Evolutionary conservation across 805 yeast species (phyloP).

Genomic region (Starmerella bombi): DNA sequence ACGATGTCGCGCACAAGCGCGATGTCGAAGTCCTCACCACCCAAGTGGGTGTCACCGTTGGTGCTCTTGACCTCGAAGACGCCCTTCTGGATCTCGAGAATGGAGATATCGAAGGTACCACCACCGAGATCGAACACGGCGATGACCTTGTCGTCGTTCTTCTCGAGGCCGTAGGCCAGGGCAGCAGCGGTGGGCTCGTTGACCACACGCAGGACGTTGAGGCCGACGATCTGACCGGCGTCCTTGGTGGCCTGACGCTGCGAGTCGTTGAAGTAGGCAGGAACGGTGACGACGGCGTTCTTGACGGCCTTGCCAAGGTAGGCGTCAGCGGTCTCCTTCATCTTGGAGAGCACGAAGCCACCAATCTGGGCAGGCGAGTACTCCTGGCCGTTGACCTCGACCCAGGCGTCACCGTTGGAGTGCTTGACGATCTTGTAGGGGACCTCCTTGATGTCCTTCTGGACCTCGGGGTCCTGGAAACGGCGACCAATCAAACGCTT

Average conservation of each 20-base stretch:
- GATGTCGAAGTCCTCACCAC: constrained; percentile 89
- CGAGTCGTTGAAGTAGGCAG: constrained; percentile 82
- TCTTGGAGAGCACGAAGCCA: constrained; percentile 84
- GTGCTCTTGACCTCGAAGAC: constrained; percentile 96
- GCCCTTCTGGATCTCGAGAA: constrained; percentile 93
- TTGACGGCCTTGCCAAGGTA: constrained; percentile 74
- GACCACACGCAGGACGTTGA: constrained; percentile 78
- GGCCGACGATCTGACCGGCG: constrained; percentile 94
- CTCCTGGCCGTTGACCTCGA: constrained; percentile 71
- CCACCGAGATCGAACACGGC: constrained; percentile 98
- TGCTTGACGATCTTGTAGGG: constrained; percentile 87
- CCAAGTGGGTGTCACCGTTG: constrained; percentile 88
- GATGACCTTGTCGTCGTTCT: constrained; percentile 67
- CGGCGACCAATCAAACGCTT: constrained; percentile 91
- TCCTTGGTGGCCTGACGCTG: constrained; percentile 92
- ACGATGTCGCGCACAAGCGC: constrained; percentile 73
- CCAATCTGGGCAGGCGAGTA: constrained; percentile 96
- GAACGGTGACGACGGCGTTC: constrained; percentile 85
- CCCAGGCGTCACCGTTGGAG: constrained; percentile 92
- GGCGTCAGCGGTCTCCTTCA: constrained; percentile 96
- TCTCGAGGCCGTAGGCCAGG: constrained; percentile 86
- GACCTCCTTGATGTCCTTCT: constrained; percentile 72
- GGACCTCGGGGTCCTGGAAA: constrained; percentile 79
- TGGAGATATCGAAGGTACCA: constrained; percentile 96
- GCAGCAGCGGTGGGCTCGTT: constrained; percentile 93